Evolutionary conservation across 768 basidiomycete genomes (phyloP).

Genomic region (Mycena polygramma): DNA sequence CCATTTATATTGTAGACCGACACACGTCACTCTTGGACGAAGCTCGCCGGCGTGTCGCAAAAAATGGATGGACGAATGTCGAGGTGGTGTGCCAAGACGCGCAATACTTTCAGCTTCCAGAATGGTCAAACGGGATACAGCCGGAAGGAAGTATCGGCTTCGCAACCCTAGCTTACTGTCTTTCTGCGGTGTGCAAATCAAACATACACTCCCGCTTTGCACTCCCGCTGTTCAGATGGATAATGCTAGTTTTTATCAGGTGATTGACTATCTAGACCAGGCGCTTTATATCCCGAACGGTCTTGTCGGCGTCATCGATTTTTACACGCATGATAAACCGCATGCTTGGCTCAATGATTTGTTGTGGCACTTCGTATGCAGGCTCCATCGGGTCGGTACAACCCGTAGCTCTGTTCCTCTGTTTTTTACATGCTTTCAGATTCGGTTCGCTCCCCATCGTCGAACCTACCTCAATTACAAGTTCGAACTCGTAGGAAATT

Average conservation of each 20-base stretch:
- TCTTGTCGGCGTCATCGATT: conserved; percentile 73
- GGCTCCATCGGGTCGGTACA: conserved; percentile 1
- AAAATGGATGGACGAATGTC: conserved; percentile 14
- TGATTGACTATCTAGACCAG: conserved; percentile 2
- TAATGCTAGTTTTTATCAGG: background rate
- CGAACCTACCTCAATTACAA: background rate
- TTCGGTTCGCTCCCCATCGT: background rate
- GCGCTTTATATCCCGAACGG: conserved; percentile 54
- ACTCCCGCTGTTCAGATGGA: conserved; percentile 3
- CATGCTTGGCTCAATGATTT: background rate
- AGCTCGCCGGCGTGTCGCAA: background rate
- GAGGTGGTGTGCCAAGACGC: background rate
- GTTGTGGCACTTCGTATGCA: conserved; percentile 9
- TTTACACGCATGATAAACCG: background rate
- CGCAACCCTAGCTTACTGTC: conserved; percentile 1
- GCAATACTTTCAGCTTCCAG: conserved; percentile 11
- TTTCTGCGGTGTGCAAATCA: background rate
- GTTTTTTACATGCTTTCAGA: background rate
- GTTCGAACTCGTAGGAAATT: background rate
- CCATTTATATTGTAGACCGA: conserved; percentile 75
- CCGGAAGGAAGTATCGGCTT: background rate
- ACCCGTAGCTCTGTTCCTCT: background rate
- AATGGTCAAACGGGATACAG: conserved; percentile 10
- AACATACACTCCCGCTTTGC: no score
- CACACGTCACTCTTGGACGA: background rate